Evolutionary conservation across 805 yeast genomes (phyloP), one percentile per base, ranked within the genome.

Genomic region (Komagataella mondaviorum): DNA sequence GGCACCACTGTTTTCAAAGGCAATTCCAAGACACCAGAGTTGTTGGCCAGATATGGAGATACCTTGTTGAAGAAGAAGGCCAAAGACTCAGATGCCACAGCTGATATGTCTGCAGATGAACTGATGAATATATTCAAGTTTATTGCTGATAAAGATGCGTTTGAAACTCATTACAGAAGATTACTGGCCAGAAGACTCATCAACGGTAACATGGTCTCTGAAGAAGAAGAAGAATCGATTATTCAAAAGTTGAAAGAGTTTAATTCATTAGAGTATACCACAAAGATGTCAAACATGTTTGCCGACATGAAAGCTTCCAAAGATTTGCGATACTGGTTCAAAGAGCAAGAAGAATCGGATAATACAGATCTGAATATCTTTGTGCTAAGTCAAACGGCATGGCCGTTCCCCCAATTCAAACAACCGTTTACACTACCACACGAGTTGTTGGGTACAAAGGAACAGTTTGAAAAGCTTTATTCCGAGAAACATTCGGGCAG

Each of bases 231-330:
- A 69, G 91, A 88, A 57, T 69, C 78, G 53, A 81, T 93, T 55
- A 88, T 93, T 55, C 88, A 88, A 60, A 80, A 86, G 60, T 75
- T 93, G 57, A 95, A 89, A 64, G 85, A 85, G 53, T 95, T 85
- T 54, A 91, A 93, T 66, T 88, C 95, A 17, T 74, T 83, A 63
- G 98, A 93, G 62, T 93, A 91, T 65, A 90, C 98, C 1, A 83
- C 88, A 51, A 91, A 90, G 65, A 86, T 93, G 66, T 86, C 96
- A 20, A 87, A 89, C 59, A 93, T 93, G 99, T 90, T 93, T 65
- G 86, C 85, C 63, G 99, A 93, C 68, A 88, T 93, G 73, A 78
- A 85, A 59, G 78, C 91, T 3, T 87, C 96, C 0, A 80, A 79
- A 55, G 91, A 88, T 52, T 72, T 93, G 62, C 85, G 81, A 59